These are phyloP conservation scores for Avicennia marina DNA, from an alignment of 257 asterid species.

Conservation along the genomic window DNA sequence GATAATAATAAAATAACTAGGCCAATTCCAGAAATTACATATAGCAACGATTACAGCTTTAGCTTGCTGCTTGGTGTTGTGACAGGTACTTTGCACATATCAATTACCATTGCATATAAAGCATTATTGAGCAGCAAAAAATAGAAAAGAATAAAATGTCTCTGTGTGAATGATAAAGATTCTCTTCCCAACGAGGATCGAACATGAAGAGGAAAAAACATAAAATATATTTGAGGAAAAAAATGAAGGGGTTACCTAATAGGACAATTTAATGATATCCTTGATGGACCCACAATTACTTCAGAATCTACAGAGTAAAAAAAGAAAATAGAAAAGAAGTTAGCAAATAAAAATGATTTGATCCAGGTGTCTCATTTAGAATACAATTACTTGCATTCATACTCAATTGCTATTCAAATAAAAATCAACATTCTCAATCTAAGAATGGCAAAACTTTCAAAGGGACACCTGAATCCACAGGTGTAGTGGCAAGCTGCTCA, in stretches of 20 bases:
- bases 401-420: background rate
- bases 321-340: conserved; percentile 9
- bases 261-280: conserved; percentile 91
- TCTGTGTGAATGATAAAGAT: background rate
- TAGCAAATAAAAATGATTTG: conserved; percentile 12
- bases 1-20: background rate
- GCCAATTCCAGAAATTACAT: background rate
- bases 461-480: conserved; percentile 68
- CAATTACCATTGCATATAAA: no score
- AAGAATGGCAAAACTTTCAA: background rate
- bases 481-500: conserved; percentile 54
- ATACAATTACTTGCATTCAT: conserved; percentile 1
- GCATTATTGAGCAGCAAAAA: conserved; percentile 10
- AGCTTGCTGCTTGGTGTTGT: no score
- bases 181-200: background rate
- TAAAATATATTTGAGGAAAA: conserved; percentile 11
- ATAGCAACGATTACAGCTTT: no score
- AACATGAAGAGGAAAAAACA: conserved; percentile 3
- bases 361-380: conserved; percentile 8
- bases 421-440: conserved; percentile 12
- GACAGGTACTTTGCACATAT: no score
- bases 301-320: conserved; percentile 60
- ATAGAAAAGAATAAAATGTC: background rate
- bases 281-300: conserved; percentile 77
- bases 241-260: conserved; percentile 54